Evolutionary conservation across 208 protist genomes (phyloP).

Genomic region (Porcisia hertigi): DNA sequence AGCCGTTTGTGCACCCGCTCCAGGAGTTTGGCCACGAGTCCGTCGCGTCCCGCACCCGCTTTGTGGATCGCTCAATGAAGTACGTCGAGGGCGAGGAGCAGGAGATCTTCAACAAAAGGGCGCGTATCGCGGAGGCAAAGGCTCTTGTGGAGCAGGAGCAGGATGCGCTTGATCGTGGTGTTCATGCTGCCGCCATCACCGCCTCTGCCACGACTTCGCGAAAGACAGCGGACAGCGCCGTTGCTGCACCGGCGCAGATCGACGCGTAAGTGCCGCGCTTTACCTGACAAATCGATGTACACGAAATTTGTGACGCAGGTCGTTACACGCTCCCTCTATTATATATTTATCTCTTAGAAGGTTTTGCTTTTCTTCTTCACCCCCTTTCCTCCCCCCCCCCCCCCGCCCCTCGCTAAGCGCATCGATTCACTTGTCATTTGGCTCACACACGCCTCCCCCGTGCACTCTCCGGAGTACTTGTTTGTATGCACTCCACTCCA

Average conservation of each 20-base stretch:
- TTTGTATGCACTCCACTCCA: not conserved
- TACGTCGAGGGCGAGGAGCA: conserved; percentile 83
- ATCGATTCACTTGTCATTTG: not conserved
- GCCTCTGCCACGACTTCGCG: not conserved
- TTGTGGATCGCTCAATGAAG: conserved; percentile 73
- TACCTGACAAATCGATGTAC: not conserved
- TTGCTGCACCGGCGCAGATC: conserved; percentile 1
- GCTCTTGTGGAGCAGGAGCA: conserved; percentile 64
- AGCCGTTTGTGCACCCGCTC: conserved; percentile 73
- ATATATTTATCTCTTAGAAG: too few relatives aligned
- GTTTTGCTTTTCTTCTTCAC: too few relatives aligned
- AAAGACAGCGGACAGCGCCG: conserved; percentile 5
- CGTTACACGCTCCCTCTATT: not conserved
- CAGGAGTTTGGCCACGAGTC: conserved; percentile 75
- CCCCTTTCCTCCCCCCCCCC: not conserved
- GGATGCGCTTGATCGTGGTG: conserved; percentile 47
- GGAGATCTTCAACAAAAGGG: conserved; percentile 63
- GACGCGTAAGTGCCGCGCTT: not conserved
- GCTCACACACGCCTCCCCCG: not conserved
- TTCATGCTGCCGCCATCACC: conserved; percentile 26
- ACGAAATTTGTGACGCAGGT: not conserved
- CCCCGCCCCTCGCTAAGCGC: not conserved
- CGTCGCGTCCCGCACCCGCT: conserved; percentile 65
- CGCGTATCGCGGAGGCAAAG: conserved; percentile 62
- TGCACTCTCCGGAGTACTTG: not conserved